Base-by-base conservation (phyloP, 306 rosid species). In the Senna siamea region DNA sequence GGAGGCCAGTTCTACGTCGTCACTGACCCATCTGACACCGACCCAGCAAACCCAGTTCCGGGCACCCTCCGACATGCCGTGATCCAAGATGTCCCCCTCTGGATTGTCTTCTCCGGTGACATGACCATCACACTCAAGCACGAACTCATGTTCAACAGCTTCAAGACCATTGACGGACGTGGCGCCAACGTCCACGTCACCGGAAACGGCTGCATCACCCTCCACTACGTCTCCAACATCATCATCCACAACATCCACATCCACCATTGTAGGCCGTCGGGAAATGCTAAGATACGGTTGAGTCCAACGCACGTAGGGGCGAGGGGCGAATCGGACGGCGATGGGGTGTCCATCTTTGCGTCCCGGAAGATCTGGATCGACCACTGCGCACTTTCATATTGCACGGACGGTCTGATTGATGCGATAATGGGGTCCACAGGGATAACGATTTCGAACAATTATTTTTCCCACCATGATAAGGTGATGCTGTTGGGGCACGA, bases 371-470 rank as follows among this genome's bases (percentile, higher is more conserved):
- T 93, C 70, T 93, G 98, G 97, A 86, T 93, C 2, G 98, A 93
- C 62, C 98, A 93, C 20, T 93, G 98, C 72, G 79, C 87, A 1
- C 78, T 93, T 0, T 91, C 98, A 0, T 97, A 81, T n/a, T 93
- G 98, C 85, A 86, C 81, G 56, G 98, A 93, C 66, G 98, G 98
- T 0, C 57, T 93, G 17, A 82, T 93, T 5, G 98, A 93, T 35
- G 97, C 89, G 0, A 88, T 89, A 18, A 89, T 93, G 98, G 97
- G 98, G 2, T 91, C 97, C n/a, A 93, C 97, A 0, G 98, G 82
- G 0, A 83, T 93, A 65, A 93, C 98, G 0, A 79, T 93, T 15
- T 93, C 98, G 0, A 93, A 93, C 90, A 93, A 85, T 72, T 79
- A 72, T 73, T 93, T 93, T 68, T 87, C 97, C 0, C 90, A 93